Base-by-base conservation (phyloP, 768 basidiomycete species). In the button mushroom (Agaricus bisporus) region DNA sequence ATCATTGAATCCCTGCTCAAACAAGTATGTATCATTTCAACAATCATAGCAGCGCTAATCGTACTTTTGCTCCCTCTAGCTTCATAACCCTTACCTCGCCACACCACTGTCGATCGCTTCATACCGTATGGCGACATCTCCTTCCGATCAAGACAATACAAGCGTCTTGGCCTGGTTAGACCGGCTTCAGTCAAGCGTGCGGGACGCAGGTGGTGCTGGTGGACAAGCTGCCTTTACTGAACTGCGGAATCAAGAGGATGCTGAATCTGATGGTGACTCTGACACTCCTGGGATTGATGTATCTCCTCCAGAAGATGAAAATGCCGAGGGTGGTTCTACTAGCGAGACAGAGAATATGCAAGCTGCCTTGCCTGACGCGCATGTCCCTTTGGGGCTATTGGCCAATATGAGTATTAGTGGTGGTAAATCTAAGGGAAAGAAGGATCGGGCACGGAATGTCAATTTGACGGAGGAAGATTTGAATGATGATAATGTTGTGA, bases 1-100 rank as follows among this genome's bases (percentile, higher is more conserved):
- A 86, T 92, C 60, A 92, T 93, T 59, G 87, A 91, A 58, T 86
- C 83, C 12, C 79, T 92, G 12, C 77, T 93, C 59, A 91, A 91
- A 64, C 88, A 91, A 74, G 88, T 84, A 32, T 12, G 74, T 65
- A 5, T 17, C 2, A 29, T 50, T 1, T 29, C 45, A 29, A 26
- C 38, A 28, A 18, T 43, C 39, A 17, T 12, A 15, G 36, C 47
- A 5, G 35, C 32, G 41, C 49, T 49, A 22, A 22, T 22, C 22
- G 1, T 48, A 37, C 50, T 51, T n/a, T 51, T 9, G 53, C 38
- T 14, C 14, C 29, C n/a, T 46, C 35, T 66, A 88, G 84, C 69
- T 91, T 28, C 88, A 91, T 59, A 90, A 90, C 58, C 88, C 88
- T 1, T 91, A 88, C 64, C 71, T 80, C 45, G 86, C 88, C 7